Conservation (phyloP, 495 filamentous ascomycete genomes). For the Penicillium roqueforti region DNA sequence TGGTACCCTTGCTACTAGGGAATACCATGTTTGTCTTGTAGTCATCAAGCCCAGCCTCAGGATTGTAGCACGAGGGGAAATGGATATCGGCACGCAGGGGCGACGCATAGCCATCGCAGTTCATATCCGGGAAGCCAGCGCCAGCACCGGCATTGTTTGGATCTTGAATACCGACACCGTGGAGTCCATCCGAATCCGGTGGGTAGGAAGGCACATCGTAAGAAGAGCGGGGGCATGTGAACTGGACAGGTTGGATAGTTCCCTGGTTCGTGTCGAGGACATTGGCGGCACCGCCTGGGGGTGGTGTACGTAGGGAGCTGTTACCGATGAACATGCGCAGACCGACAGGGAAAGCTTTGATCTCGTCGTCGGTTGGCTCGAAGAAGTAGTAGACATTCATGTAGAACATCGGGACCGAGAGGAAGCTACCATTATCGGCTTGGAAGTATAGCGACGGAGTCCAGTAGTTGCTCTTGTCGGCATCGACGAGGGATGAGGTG, state of each 20-base stretch:
- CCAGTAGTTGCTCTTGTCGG: conserved; percentile 78
- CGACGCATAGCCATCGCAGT: conserved; percentile 45
- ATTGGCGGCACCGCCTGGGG: conserved; percentile 3
- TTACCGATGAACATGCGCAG: conserved; percentile 75
- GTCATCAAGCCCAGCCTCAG: conserved; percentile 9
- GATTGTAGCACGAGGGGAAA: conserved; percentile 48
- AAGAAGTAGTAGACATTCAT: conserved; percentile 70
- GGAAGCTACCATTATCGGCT: conserved; percentile 60
- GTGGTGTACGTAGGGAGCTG: conserved; percentile 24
- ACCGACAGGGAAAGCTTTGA: conserved; percentile 62
- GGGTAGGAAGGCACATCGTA: conserved; percentile 15
- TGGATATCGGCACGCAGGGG: conserved; percentile 55
- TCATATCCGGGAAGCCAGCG: conserved; percentile 49
- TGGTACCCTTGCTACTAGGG: conserved; percentile 11
- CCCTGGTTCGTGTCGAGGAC: conserved; percentile 9
- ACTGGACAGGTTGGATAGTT: conserved; percentile 15
- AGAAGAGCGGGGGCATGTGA: conserved; percentile 14
- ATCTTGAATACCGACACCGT: conserved; percentile 16
- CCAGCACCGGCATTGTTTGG: conserved; percentile 14
- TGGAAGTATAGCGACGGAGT: conserved; percentile 64
- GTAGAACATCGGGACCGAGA: conserved; percentile 63
- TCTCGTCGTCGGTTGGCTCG: conserved; percentile 51
- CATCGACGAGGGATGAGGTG: conserved; percentile 59
- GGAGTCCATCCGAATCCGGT: conserved; percentile 8
- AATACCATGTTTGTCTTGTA: conserved; percentile 15